Evolutionary conservation across 2,329 filamentous ascomycete species (phyloP).

Genomic region (Emydomyces testavorans): DNA sequence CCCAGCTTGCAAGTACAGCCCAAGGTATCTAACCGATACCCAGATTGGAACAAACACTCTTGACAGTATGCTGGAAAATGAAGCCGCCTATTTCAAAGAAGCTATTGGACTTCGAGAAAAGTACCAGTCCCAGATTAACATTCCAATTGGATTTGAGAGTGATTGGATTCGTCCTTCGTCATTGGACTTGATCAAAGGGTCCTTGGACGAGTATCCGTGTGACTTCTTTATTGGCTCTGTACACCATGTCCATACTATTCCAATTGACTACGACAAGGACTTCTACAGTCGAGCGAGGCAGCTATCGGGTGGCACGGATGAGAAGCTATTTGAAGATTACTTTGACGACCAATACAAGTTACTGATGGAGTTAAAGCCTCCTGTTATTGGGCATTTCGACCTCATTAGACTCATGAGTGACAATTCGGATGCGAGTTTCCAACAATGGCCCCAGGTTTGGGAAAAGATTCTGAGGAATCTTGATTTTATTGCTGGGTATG

Average conservation of each 20-base stretch:
- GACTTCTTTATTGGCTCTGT: constrained; percentile 91
- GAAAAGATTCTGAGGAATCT: constrained; percentile 62
- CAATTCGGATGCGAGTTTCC: constrained; percentile 52
- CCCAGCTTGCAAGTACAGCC: not conserved
- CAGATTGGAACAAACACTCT: constrained; percentile 1
- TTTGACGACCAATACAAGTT: constrained; percentile 81
- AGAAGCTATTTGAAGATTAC: constrained; percentile 67
- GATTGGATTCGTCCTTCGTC: constrained; percentile 75
- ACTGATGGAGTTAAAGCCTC: constrained; percentile 59
- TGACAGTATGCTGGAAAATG: constrained; percentile 35
- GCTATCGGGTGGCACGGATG: constrained; percentile 51
- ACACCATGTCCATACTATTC: constrained; percentile 75
- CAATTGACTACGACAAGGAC: constrained; percentile 72
- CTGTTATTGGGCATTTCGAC: constrained; percentile 87
- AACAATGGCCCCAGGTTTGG: constrained; percentile 57
- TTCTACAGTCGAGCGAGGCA: constrained; percentile 56
- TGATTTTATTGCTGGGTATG: constrained; percentile 56
- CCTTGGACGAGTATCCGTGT: constrained; percentile 51
- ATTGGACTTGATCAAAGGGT: constrained; percentile 47
- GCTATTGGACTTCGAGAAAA: constrained; percentile 58
- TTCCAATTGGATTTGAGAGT: constrained; percentile 82
- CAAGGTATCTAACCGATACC: constrained; percentile 1
- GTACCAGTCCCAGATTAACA: constrained; percentile 59
- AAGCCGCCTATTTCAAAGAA: constrained; percentile 58
- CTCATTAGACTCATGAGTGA: constrained; percentile 70